Evolutionary conservation across 2,329 filamentous ascomycete species (phyloP).

Genomic region (Colletotrichum trifolii): DNA sequence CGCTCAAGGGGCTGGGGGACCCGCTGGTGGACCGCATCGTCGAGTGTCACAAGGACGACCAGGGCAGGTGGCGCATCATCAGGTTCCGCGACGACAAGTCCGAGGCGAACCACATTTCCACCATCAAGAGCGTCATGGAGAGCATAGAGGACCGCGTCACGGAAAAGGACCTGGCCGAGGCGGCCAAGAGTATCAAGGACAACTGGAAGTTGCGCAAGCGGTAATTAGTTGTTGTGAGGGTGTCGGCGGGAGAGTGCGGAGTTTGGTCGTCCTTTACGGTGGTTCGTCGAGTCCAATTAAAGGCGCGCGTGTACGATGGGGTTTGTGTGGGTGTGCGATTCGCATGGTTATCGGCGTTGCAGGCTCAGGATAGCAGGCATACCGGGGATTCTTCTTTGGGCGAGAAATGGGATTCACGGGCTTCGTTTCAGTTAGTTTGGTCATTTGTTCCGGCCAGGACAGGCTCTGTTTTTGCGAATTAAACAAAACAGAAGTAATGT

Average conservation of each 20-base stretch:
- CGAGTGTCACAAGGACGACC: conserved; percentile 85
- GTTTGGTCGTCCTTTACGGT: no score
- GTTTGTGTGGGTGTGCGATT: no score
- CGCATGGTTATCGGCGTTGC: neutral
- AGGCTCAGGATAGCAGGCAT: neutral
- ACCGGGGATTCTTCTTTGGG: neutral
- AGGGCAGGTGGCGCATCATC: conserved; percentile 84
- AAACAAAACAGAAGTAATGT: no score
- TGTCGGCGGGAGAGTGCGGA: neutral
- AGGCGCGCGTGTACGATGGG: no score
- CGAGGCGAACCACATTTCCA: conserved; percentile 88
- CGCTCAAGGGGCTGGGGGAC: conserved; percentile 77
- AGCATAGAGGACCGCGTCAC: conserved; percentile 89
- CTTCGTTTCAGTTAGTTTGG: neutral
- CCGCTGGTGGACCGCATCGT: conserved; percentile 89
- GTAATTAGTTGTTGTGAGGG: conserved; percentile 3
- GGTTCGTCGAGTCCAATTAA: no score
- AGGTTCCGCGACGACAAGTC: conserved; percentile 93
- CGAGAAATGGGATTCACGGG: neutral
- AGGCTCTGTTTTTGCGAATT: no score
- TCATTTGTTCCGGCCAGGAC: no score
- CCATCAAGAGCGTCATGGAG: conserved; percentile 86
- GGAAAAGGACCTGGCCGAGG: conserved; percentile 80
- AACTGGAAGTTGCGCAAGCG: conserved; percentile 77
- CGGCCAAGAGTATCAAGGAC: conserved; percentile 77